Evolutionary conservation across 352 stramenopile genomes (phyloP), one percentile per base, ranked within the genome.

Genomic region (Phytophthora hybrid): DNA sequence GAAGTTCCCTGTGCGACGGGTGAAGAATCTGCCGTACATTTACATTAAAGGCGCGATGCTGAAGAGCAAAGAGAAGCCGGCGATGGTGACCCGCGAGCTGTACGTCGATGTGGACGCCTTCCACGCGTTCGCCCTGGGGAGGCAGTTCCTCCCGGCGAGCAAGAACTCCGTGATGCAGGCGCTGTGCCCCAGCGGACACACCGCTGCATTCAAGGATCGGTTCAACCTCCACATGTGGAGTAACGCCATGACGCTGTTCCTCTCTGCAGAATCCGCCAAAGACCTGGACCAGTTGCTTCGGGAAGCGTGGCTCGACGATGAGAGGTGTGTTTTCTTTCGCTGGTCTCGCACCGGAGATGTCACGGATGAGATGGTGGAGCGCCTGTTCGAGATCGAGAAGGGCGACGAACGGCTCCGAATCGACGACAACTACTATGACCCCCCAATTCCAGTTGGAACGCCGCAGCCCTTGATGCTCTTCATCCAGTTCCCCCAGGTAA

Each of bases 161-260:
- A 93, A 90, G 57, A 44, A 71, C 11, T 69, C 78, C 0, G 72
- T 89, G 55, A 86, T 93, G 76, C 74, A 85, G 51, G 83, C 72
- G 0, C 57, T 90, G 26, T 86, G 82, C 69, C 76, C 78, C 6
- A 57, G 55, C 51, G 74, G 79, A 26, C 71, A 60, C 1, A 78
- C 75, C n/a, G 34, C 59, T 0, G 63, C 65, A 0, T 90, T 86
- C 55, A 63, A 64, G 8, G 64, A 73, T 18, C 66, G 88, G 52
- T 75, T 71, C 23, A 71, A 84, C 37, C 68, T 91, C n/a, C 76
- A 90, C 62, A 4, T 56, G 4, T 93, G 82, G 81, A 67, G 67
- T 32, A 92, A 93, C 53, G 84, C 81, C 16, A 56, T 88, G 55
- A 68, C 65, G 18, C 14, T 80, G 16, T 80, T 80, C 29, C 14